phyloP scores from a whole-genome alignment of 1,139 yeast genomes.

The Blastobotrys petasosporus region DNA sequence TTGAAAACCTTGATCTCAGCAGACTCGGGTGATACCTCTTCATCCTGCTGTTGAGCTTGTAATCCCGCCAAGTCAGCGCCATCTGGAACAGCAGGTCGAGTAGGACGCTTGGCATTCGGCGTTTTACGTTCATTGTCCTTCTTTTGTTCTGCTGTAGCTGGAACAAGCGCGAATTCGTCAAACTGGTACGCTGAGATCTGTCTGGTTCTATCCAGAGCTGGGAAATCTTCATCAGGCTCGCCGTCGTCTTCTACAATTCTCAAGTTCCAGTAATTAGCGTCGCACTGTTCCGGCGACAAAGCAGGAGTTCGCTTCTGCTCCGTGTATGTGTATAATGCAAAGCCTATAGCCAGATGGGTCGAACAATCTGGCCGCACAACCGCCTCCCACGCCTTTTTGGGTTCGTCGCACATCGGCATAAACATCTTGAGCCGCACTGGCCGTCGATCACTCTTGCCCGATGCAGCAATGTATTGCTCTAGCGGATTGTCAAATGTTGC shows the following conservation, averaged over 20 bases:
- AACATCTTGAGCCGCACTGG: slow-evolving; percentile 36
- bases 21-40: background rate
- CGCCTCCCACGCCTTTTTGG: slow-evolving; percentile 34
- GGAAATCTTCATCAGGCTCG: slow-evolving; percentile 43
- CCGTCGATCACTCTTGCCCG: slow-evolving; percentile 35
- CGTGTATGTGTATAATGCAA: slow-evolving; percentile 34
- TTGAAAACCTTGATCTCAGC: slow-evolving; percentile 23
- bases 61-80: background rate
- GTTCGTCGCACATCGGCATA: slow-evolving; percentile 34
- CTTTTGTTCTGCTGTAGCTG: slow-evolving; percentile 34
- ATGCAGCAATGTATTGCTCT: slow-evolving; percentile 37
- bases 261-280: slow-evolving; percentile 39
- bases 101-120: slow-evolving; percentile 24
- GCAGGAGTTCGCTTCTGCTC: slow-evolving; percentile 30
- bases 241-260: slow-evolving; percentile 44
- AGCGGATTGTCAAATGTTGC: slow-evolving; percentile 35
- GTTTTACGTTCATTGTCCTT: slow-evolving; percentile 33
- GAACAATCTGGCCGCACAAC: slow-evolving; percentile 36
- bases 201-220: slow-evolving; percentile 40
- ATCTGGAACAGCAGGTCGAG: background rate
- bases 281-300: slow-evolving; percentile 29
- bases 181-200: slow-evolving; percentile 38
- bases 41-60: background rate
- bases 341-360: slow-evolving; percentile 41
- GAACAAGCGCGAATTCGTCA: slow-evolving; percentile 42